phyloP scores from a whole-genome alignment of 2,329 filamentous ascomycete species.

The Aspergillus intermedius region DNA sequence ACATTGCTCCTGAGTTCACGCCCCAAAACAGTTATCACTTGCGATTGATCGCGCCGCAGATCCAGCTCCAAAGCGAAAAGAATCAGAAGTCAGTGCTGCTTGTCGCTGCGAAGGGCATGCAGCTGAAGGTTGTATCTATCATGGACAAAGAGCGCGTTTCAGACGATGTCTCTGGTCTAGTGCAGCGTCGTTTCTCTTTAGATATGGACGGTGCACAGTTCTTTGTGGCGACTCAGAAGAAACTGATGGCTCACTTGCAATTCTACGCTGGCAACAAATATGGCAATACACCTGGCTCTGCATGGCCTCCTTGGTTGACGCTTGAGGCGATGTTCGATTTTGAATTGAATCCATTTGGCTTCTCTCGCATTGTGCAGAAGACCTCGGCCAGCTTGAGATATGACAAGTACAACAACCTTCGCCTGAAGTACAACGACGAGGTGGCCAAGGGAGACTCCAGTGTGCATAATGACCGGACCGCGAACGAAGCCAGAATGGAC shows the following conservation, averaged over 20 bases:
- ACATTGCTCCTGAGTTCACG: slow-evolving; percentile 80
- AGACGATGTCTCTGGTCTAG: slow-evolving; percentile 88
- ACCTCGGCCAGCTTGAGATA: slow-evolving; percentile 91
- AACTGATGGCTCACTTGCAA: slow-evolving; percentile 77
- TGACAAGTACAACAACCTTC: slow-evolving; percentile 96
- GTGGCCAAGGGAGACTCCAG: slow-evolving; percentile 60
- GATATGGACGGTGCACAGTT: slow-evolving; percentile 98
- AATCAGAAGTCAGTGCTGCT: slow-evolving; percentile 94
- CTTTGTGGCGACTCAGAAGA: slow-evolving; percentile 92
- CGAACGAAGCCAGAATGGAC: slow-evolving; percentile 74
- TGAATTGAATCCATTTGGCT: slow-evolving; percentile 87
- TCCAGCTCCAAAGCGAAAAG: slow-evolving; percentile 97
- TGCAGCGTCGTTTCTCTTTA: slow-evolving; percentile 87
- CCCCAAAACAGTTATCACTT: slow-evolving; percentile 93
- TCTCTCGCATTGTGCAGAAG: slow-evolving; percentile 92
- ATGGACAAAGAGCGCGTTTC: slow-evolving; percentile 93
- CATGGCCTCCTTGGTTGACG: slow-evolving; percentile 97
- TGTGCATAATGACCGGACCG: slow-evolving; percentile 35
- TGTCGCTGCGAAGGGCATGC: slow-evolving; percentile 96
- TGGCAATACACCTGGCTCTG: slow-evolving; percentile 72
- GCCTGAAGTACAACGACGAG: slow-evolving; percentile 94
- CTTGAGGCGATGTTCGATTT: slow-evolving; percentile 99
- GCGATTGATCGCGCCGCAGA: slow-evolving; percentile 91
- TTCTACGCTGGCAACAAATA: slow-evolving; percentile 94
- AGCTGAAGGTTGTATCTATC: slow-evolving; percentile 92